Conservation (phyloP, 495 filamentous ascomycete species). For the Penicillium goetzii region DNA sequence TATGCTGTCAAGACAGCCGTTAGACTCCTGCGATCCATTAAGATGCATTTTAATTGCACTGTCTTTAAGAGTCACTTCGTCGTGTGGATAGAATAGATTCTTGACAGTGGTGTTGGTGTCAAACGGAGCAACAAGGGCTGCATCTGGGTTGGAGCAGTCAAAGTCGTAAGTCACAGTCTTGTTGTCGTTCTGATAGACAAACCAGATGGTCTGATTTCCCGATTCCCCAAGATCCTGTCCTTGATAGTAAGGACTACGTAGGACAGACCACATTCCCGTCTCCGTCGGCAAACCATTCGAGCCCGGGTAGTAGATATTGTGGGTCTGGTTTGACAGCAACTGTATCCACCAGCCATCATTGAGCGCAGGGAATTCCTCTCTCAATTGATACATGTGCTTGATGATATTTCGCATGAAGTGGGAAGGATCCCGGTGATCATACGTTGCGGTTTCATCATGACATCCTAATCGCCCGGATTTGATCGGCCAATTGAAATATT, state of each 20-base stretch:
- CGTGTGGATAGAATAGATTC: conserved; percentile 70
- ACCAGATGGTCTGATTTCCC: conserved; percentile 64
- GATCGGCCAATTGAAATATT: conserved; percentile 65
- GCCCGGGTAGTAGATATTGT: conserved; percentile 54
- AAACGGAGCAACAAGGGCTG: conserved; percentile 63
- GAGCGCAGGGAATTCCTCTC: conserved; percentile 60
- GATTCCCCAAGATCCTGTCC: conserved; percentile 55
- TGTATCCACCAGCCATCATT: conserved; percentile 68
- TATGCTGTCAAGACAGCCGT: conserved; percentile 61
- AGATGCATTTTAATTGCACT: conserved; percentile 46
- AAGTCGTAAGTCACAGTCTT: conserved; percentile 60
- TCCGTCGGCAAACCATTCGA: conserved; percentile 60
- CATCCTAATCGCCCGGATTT: conserved; percentile 60
- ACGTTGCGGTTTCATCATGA: conserved; percentile 57
- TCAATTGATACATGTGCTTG: conserved; percentile 68
- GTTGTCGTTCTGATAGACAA: conserved; percentile 69
- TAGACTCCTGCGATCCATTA: conserved; percentile 48
- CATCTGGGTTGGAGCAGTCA: conserved; percentile 54
- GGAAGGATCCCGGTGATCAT: conserved; percentile 72
- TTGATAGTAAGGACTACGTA: conserved; percentile 52
- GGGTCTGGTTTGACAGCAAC: conserved; percentile 63
- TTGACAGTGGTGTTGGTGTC: conserved; percentile 58
- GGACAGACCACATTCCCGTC: conserved; percentile 69
- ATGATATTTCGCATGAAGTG: conserved; percentile 68
- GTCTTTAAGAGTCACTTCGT: conserved; percentile 53